Percentiles rank a stretch among this genome's conserved stretches.
Evolutionary conservation across 495 filamentous ascomycete genomes (phyloP).

Genomic region (Extremus antarcticus): DNA sequence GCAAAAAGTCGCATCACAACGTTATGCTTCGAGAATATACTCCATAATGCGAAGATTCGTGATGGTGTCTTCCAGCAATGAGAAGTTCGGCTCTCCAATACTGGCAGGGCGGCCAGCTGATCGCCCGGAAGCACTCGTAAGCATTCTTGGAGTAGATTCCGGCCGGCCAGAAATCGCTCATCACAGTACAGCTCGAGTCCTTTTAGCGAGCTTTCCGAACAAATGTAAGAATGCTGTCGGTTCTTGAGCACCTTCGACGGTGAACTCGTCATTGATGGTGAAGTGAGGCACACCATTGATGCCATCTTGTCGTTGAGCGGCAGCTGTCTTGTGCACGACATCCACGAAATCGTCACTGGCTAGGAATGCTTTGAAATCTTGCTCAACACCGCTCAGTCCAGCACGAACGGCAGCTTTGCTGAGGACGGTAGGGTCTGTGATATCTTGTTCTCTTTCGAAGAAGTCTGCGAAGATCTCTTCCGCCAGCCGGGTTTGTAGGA

Average conservation of each 20-base stretch:
- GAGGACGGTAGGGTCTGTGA: slow-evolving; percentile 52
- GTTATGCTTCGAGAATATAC: no score
- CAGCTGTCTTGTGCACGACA: slow-evolving; percentile 35
- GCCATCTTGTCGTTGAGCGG: slow-evolving; percentile 46
- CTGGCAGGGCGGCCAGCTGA: neutral
- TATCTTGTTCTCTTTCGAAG: slow-evolving; percentile 66
- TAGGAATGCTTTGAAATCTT: slow-evolving; percentile 45
- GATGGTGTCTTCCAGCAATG: no score
- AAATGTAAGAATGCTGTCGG: slow-evolving; percentile 25
- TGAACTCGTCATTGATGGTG: slow-evolving; percentile 22
- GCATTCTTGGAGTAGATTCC: neutral
- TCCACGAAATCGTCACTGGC: slow-evolving; percentile 45
- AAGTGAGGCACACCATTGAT: slow-evolving; percentile 67
- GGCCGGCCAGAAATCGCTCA: neutral
- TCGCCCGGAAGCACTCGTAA: no score
- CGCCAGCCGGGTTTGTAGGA: slow-evolving; percentile 50
- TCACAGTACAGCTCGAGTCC: neutral
- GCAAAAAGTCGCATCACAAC: neutral
- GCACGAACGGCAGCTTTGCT: slow-evolving; percentile 47
- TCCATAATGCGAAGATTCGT: no score
- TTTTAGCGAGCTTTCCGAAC: slow-evolving; percentile 23
- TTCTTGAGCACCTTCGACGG: slow-evolving; percentile 26
- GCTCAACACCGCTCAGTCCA: slow-evolving; percentile 46
- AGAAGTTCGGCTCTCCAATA: no score
- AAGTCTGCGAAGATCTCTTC: slow-evolving; percentile 59